Conservation (phyloP, 2,329 filamentous ascomycete species). For the Curvularia eragrostidis region DNA sequence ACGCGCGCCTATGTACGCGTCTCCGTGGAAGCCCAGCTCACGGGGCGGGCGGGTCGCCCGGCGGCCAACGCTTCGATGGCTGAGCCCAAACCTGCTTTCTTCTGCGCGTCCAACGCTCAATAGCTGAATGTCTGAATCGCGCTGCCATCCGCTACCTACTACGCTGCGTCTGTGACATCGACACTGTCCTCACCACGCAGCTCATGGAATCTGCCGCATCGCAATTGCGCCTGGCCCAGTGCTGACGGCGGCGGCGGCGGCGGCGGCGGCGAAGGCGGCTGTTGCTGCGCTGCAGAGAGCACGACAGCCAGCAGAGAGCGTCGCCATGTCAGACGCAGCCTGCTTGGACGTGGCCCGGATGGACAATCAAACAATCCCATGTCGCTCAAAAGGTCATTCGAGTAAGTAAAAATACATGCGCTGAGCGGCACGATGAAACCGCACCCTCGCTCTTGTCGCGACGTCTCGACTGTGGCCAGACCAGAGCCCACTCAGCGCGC, state of each 20-base stretch:
- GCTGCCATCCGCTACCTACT: constrained; percentile 10
- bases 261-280: too few relatives aligned
- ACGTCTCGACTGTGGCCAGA: constrained; percentile 29
- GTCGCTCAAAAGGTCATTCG: constrained; percentile 8
- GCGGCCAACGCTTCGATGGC: constrained; percentile 19
- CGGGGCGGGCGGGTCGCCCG: constrained; percentile 12
- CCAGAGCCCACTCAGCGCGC: constrained; percentile 17
- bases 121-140: constrained; percentile 5
- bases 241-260: neutral
- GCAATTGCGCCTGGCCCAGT: neutral
- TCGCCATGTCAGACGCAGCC: neutral
- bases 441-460: constrained; percentile 14
- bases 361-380: constrained; percentile 11
- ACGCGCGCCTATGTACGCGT: constrained; percentile 23
- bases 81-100: constrained; percentile 26
- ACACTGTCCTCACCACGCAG: constrained; percentile 15
- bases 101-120: constrained; percentile 15
- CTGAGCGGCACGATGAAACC: constrained; percentile 30
- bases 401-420: constrained; percentile 9
- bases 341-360: neutral
- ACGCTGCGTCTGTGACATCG: constrained; percentile 7
- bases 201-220: neutral
- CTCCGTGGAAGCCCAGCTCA: constrained; percentile 7
- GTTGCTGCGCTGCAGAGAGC: neutral
- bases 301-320: neutral